Evolutionary conservation across 2,329 filamentous ascomycete species (phyloP), one percentile per base, ranked within the genome.

Genomic region (Neocatenulostroma microsporum): DNA sequence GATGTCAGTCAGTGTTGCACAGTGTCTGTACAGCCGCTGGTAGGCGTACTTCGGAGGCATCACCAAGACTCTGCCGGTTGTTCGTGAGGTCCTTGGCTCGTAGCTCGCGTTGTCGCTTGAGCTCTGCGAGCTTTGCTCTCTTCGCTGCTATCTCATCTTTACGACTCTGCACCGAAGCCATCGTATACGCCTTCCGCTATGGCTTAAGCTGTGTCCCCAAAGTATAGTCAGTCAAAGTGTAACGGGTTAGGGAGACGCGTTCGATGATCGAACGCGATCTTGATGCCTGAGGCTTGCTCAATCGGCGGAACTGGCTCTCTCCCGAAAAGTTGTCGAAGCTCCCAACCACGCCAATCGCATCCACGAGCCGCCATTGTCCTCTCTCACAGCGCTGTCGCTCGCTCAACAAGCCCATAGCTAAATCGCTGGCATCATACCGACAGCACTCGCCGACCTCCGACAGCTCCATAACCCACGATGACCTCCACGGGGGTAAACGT

Each of bases 141-240:
- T 98, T 98, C 51, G 87, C 88, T 53, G 91, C 71, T 51, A 98
- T 94, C 70, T 98, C 91, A 70, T 94, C 87, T 69, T 86, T 83
- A 54, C 88, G 82, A 72, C 88, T 69, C 61, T 78, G 81, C 14
- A 56, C 41, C 20, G 56, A 54, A 20, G 57, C 58, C 53, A 58
- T 58, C 14, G 12, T 38, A n/a, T n/a, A n/a, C n/a, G n/a, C n/a
- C n/a, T n/a, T n/a, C n/a, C n/a, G n/a, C n/a, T n/a, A n/a, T n/a
- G n/a, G n/a, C n/a, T n/a, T n/a, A n/a, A n/a, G n/a, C n/a, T n/a
- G n/a, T n/a, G n/a, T n/a, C n/a, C n/a, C n/a, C n/a, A n/a, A n/a
- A n/a, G n/a, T n/a, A n/a, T n/a, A n/a, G n/a, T n/a, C n/a, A n/a
- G n/a, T n/a, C n/a, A n/a, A n/a, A n/a, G n/a, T n/a, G n/a, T n/a